phyloP scores from a whole-genome alignment of 208 protist species.

The Borovskyia barvae region DNA sequence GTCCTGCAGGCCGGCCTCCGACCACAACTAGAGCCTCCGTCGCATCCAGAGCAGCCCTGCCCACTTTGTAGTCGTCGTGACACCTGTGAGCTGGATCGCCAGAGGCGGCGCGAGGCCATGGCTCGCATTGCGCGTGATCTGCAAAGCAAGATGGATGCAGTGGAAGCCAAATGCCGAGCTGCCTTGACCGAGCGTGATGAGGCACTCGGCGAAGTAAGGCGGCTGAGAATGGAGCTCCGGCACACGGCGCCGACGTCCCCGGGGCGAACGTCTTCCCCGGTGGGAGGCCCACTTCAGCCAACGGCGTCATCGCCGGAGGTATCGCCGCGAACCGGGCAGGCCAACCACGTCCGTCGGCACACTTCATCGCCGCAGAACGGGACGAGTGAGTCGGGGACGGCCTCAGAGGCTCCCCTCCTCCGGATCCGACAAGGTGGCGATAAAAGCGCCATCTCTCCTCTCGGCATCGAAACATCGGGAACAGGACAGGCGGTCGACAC shows the following conservation, averaged over 20 bases:
- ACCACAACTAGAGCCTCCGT: slow-evolving; percentile 63
- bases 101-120: slow-evolving; percentile 56
- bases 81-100: slow-evolving; percentile 43
- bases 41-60: slow-evolving; percentile 66
- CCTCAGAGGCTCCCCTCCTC: no score
- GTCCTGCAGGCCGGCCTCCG: slow-evolving; percentile 56
- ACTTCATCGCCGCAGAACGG: background rate
- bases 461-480: no score
- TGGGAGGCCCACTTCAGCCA: background rate
- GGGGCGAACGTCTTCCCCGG: background rate
- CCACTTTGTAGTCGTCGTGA: slow-evolving; percentile 70
- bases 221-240: slow-evolving; percentile 46
- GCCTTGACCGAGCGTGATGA: slow-evolving; percentile 72
- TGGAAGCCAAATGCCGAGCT: slow-evolving; percentile 63
- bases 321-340: no score
- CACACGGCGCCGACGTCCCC: slow-evolving; percentile 6
- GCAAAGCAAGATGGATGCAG: slow-evolving; percentile 65
- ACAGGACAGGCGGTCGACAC: no score
- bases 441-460: no score
- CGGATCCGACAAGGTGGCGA: no score
- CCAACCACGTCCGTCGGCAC: background rate
- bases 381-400: background rate
- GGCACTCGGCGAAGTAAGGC: slow-evolving; percentile 42
- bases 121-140: slow-evolving; percentile 69
- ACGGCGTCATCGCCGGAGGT: no score